Conservation (phyloP, 768 basidiomycete species). For the Lanmaoa pseudosensibilis region DNA sequence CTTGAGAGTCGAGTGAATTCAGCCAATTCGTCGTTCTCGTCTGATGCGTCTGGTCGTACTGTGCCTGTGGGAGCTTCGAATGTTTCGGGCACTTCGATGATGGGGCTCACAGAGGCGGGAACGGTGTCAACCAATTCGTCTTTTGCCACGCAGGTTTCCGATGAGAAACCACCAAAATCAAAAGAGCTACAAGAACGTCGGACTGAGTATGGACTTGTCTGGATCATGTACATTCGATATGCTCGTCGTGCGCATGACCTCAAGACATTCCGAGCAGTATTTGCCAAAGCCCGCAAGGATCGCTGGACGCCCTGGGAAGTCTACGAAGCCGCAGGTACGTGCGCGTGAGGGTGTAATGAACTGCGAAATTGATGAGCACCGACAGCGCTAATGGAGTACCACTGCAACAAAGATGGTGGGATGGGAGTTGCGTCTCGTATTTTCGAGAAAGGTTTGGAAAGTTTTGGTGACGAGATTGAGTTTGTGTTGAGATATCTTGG, state of each 20-base stretch:
- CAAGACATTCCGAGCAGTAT: constrained; percentile 73
- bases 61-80: constrained; percentile 27
- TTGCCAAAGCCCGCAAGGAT: constrained; percentile 77
- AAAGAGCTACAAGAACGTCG: constrained; percentile 56
- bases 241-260: constrained; percentile 85
- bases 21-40: constrained; percentile 39
- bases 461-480: constrained; percentile 78
- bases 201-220: constrained; percentile 75
- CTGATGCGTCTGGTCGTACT: constrained; percentile 33
- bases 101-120: constrained; percentile 31
- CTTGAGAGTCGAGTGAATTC: constrained; percentile 48
- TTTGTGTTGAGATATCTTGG: constrained; percentile 88
- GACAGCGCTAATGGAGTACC: constrained; percentile 92
- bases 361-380: constrained; percentile 8
- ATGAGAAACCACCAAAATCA: constrained; percentile 51
- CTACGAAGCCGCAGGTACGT: constrained; percentile 83
- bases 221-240: constrained; percentile 93
- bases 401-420: constrained; percentile 74
- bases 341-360: background rate
- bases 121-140: constrained; percentile 43
- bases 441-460: constrained; percentile 89
- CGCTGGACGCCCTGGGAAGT: constrained; percentile 87
- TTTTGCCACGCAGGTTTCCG: constrained; percentile 50
- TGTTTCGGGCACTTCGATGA: constrained; percentile 3
- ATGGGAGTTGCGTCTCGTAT: constrained; percentile 81